Base-by-base conservation (phyloP, 805 yeast species). In the Hanseniaspora guilliermondii region DNA sequence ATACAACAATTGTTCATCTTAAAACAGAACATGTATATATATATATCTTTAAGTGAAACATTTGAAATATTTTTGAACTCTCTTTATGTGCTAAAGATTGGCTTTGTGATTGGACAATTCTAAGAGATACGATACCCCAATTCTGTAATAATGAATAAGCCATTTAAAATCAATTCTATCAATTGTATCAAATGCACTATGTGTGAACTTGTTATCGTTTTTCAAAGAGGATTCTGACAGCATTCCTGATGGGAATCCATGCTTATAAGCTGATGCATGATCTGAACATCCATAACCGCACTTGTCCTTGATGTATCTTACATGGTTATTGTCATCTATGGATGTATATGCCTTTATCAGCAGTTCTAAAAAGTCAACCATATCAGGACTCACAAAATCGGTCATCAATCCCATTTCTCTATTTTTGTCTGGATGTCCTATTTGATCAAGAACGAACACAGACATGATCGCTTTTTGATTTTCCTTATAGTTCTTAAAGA, bases 211-310 rank as follows among this genome's bases (percentile, higher is more conserved):
- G 67, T 79, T 81, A 3, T 80, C 73, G 58, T 73, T 73, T 54
- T 77, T 75, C 66, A 87, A 76, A 56, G 76, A 83, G 44, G 87
- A 75, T 67, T 93, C 98, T 59, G 84, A 78, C 46, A 87, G 84
- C 67, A 87, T 85, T 33, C 87, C 78, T 9, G 87, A 76, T 4
- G 97, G 97, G 68, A 74, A 87, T 0, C 97, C 97, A 61, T 77
- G 78, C 64, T 83, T 80, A 50, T 80, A 67, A 0, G 96, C 96
- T 47, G 94, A 80, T 5, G 93, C 83, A 67, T 88, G 96, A 70
- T 91, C 97, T 17, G 95, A 83, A 68, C 97, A 89, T 0, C 95
- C 93, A 63, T 88, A 87, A 0, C 96, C 96, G 70, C 97, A 91
- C 56, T 71, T 60, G 12, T 95, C 83, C 61, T 84, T 93, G 38